Base-by-base conservation (phyloP, 139 green algal genomes). In the Chlamydomonas sphaeroides region DNA sequence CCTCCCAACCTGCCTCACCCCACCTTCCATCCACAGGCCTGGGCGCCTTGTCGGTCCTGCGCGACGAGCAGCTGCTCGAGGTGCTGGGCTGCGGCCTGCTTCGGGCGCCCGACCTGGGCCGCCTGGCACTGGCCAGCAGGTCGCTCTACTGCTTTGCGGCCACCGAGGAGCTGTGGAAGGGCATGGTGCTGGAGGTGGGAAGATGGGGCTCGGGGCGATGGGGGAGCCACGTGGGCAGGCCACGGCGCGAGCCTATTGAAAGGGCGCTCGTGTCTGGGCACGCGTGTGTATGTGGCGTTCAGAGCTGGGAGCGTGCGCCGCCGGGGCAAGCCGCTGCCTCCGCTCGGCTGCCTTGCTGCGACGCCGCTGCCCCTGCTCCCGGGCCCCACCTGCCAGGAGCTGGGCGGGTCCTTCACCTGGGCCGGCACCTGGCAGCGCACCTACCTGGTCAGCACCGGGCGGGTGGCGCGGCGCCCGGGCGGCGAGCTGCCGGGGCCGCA, bases 141-240 rank as follows among this genome's bases (percentile, higher is more conserved):
- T 88, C 87, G 1, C 66, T 97, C 21, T 97, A 96, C 85, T 95
- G 89, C 78, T 98, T 98, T 45, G 83, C 67, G 21, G 90, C 93
- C 59, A 89, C 93, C 51, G 92, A 98, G 39, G 97, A 99, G 15
- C 85, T 97, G 8, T 99, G 95, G 96, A 97, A 95, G 62, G 89
- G 88, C 1, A 79, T 97, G 15, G 88, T 93, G 11, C 65, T 99
- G 0, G 88, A 98, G 90, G 91, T 95, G 48, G 6, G 42, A 20
- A 25, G 68, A 1, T 20, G 23, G 4, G 6, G 51, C n/a, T n/a
- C n/a, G n/a, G 61, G 36, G 17, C 18, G 57, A 36, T 4, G n/a
- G 25, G 36, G 45, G 28, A 11, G 10, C 3, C 25, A 51, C 32
- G 33, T 5, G 8, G 28, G 35, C 26, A 62, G 30, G 30, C 4